phyloP scores from a whole-genome alignment of 768 basidiomycete genomes.

The Kwoniella dejecticola region DNA sequence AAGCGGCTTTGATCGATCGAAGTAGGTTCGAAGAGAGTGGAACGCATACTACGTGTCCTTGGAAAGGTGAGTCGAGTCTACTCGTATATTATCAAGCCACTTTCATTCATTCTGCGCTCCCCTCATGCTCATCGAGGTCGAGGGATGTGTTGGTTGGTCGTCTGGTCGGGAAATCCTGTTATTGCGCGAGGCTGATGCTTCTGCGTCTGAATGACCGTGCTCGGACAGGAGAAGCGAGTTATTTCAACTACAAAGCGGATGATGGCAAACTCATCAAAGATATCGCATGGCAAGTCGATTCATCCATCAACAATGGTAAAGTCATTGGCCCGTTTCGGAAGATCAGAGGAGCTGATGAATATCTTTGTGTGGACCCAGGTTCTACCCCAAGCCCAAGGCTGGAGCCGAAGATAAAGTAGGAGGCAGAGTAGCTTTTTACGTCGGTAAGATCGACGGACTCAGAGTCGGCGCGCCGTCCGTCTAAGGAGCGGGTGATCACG shows the following conservation, averaged over 20 bases:
- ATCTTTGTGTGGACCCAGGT: slow-evolving; percentile 31
- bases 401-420: slow-evolving; percentile 48
- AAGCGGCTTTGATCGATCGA: slow-evolving; percentile 47
- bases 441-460: slow-evolving; percentile 40
- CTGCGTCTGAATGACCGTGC: too few species aligned
- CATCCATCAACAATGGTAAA: not conserved
- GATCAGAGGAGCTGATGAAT: not conserved
- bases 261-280: slow-evolving; percentile 51
- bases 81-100: not conserved
- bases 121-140: too few species aligned
- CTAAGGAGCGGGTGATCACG: not conserved
- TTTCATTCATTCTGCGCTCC: not conserved
- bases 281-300: slow-evolving; percentile 45
- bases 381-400: slow-evolving; percentile 47
- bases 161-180: too few species aligned
- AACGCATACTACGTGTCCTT: slow-evolving; percentile 48
- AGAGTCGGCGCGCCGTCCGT: slow-evolving; percentile 40
- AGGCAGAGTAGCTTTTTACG: slow-evolving; percentile 51
- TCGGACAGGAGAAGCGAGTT: slow-evolving; percentile 48
- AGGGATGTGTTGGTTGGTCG: not conserved
- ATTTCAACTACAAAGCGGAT: slow-evolving; percentile 48
- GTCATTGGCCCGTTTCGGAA: too few species aligned
- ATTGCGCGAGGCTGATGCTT: too few species aligned
- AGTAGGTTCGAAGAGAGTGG: slow-evolving; percentile 33
- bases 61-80: slow-evolving; percentile 47